Evolutionary conservation across 225 moss, liverwort and hornwort species (phyloP).

Genomic region (Lunularia cruciata): DNA sequence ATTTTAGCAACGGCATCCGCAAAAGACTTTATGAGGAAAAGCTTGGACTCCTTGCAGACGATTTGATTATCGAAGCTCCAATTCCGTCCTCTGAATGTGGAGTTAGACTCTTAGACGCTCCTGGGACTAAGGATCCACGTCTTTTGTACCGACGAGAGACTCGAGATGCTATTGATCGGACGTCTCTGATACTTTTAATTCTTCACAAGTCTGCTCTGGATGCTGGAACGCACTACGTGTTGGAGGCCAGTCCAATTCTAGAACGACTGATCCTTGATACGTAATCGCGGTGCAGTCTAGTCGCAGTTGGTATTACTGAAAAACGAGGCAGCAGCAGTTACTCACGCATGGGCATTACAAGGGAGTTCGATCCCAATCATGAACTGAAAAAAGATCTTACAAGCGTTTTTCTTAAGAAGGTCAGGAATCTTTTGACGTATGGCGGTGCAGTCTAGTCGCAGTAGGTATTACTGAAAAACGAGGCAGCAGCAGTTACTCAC

Average conservation of each 20-base stretch:
- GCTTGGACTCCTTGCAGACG: conserved; percentile 29
- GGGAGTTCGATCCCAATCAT: conserved; percentile 23
- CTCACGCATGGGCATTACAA: neutral
- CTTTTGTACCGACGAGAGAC: conserved; percentile 33
- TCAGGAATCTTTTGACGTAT: conserved; percentile 12
- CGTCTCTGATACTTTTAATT: conserved; percentile 26
- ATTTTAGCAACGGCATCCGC: conserved; percentile 32
- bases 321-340: conserved; percentile 11
- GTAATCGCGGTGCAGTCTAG: conserved; percentile 23
- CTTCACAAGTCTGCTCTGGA: conserved; percentile 33
- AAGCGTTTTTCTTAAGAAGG: conserved; percentile 10
- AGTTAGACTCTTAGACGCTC: conserved; percentile 34
- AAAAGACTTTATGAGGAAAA: conserved; percentile 22
- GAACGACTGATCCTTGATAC: conserved; percentile 38
- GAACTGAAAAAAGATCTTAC: conserved; percentile 22
- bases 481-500: neutral
- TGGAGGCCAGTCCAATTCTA: conserved; percentile 34
- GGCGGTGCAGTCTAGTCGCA: conserved; percentile 29
- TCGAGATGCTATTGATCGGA: conserved; percentile 34
- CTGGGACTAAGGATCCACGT: conserved; percentile 38
- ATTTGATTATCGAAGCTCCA: conserved; percentile 36
- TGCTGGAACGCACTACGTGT: conserved; percentile 21
- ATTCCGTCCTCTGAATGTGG: conserved; percentile 39
- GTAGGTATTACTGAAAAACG: conserved; percentile 37
- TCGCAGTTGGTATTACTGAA: conserved; percentile 37